Evolutionary conservation across 495 filamentous ascomycete genomes (phyloP), one percentile per base, ranked within the genome.

Genomic region (Lophium mytilinum): DNA sequence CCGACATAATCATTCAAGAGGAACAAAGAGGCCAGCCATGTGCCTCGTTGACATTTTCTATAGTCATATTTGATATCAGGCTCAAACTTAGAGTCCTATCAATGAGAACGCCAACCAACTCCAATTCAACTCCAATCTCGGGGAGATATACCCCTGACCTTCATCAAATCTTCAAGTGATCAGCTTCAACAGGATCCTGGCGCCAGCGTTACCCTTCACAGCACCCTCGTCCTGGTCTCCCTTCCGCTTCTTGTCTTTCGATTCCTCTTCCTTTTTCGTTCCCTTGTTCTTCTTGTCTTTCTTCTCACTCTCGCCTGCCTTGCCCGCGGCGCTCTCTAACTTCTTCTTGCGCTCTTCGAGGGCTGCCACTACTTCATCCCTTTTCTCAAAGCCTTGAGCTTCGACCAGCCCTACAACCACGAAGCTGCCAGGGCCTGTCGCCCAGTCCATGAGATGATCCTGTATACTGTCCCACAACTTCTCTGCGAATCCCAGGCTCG

Each of bases 371-470:
- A 95, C 69, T 53, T 87, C 84, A 14, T 73, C 73, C 68, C 80
- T 82, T 61, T 81, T 75, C 19, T 76, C 73, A 64, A 95, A 96
- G 49, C 86, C 86, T 4, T 85, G 80, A 1, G 86, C 81, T 71
- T 97, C 94, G 12, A 90, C 61, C 49, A 98, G 70, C 1, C 79
- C 85, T 18, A 96, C 76, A 12, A 95, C 77, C 11, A 95, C 85
- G 62, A 95, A 97, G 1, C 83, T 83, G 52, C 88, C 87, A 0
- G 81, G 76, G 1, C 92, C 86, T 0, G 81, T 88, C 0, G 94
- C 94, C 93, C 93, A 98, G n/a, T 82, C 70, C 62, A 90, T 64
- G 40, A 94, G 73, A 46, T 90, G 75, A 2, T 83, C 81, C 60
- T 84, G 76, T 68, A 96, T 89, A 54, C 81, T 75, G 36, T 85